These are phyloP conservation scores for Coniochaeta pulveracea DNA, from an alignment of 2,329 filamentous ascomycete species.

Conservation along the genomic window DNA sequence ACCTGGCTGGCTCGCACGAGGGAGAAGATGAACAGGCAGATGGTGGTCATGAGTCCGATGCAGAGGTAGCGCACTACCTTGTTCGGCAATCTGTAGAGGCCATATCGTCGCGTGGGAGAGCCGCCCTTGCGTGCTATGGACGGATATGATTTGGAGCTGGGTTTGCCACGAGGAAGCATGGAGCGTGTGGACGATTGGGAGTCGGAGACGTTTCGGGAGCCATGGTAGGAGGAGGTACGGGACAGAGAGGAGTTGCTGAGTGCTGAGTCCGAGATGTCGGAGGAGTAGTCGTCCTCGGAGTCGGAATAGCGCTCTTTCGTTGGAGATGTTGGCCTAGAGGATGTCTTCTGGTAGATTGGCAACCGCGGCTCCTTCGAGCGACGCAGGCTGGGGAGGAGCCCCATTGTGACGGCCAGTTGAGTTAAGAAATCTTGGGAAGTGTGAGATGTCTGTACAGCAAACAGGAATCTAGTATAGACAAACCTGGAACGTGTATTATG, in stretches of 20 bases:
- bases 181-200: slow-evolving; percentile 29
- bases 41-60: slow-evolving; percentile 53
- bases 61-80: slow-evolving; percentile 71
- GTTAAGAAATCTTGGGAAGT: too few species aligned
- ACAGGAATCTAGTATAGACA: too few species aligned
- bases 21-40: slow-evolving; percentile 67
- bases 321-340: slow-evolving; percentile 20
- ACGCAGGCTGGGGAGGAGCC: slow-evolving; percentile 32
- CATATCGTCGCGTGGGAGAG: slow-evolving; percentile 19
- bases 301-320: slow-evolving; percentile 41
- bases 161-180: slow-evolving; percentile 29
- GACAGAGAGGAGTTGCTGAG: slow-evolving; percentile 27
- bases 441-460: too few species aligned
- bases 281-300: slow-evolving; percentile 35
- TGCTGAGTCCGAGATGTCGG: slow-evolving; percentile 29
- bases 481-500: too few species aligned
- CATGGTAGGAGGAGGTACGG: slow-evolving; percentile 32
- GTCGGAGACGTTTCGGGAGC: slow-evolving; percentile 42
- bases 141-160: slow-evolving; percentile 7
- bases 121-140: slow-evolving; percentile 17
- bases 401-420: slow-evolving; percentile 29
- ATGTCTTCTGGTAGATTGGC: slow-evolving; percentile 37
- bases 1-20: slow-evolving; percentile 63
- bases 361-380: slow-evolving; percentile 31
- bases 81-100: slow-evolving; percentile 56